phyloP scores from a whole-genome alignment of 441 rosid species.

The Adansonia gregorii region DNA sequence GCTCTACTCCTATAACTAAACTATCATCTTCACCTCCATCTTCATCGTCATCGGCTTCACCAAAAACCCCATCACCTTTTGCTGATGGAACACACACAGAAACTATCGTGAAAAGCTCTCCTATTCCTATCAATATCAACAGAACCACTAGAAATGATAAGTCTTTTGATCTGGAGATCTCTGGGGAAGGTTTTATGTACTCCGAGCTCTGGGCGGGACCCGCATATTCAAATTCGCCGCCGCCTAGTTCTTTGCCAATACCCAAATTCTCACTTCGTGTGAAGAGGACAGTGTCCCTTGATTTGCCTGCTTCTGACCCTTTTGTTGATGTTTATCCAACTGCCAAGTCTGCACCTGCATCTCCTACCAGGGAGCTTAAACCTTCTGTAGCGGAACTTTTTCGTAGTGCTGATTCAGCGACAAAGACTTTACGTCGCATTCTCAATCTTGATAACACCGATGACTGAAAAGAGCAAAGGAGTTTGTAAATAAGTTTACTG shows the following conservation, averaged over 20 bases:
- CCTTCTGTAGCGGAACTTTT: constrained; percentile 49
- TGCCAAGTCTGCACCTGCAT: constrained; percentile 86
- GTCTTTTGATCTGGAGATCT: constrained; percentile 41
- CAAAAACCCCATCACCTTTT: constrained; percentile 44
- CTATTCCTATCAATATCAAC: constrained; percentile 52
- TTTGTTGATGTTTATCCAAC: constrained; percentile 45
- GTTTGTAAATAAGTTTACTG: constrained; percentile 46
- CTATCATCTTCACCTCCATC: constrained; percentile 29
- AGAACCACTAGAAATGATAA: constrained; percentile 35
- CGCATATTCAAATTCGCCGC: constrained; percentile 93
- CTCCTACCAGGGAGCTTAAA: constrained; percentile 64
- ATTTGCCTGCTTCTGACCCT: constrained; percentile 46
- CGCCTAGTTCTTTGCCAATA: constrained; percentile 88
- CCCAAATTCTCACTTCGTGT: constrained; percentile 78
- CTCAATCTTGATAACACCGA: constrained; percentile 77
- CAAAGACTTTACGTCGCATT: constrained; percentile 84
- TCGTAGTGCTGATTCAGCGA: constrained; percentile 71
- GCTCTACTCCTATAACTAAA: constrained; percentile 40
- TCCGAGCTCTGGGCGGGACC: constrained; percentile 98
- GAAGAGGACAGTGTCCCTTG: constrained; percentile 69
- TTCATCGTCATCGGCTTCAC: constrained; percentile 34
- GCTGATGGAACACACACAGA: constrained; percentile 22
- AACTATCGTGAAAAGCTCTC: constrained; percentile 42
- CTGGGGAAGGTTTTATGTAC: constrained; percentile 42
- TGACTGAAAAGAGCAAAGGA: constrained; percentile 44